Conservation (phyloP, 139 green algal genomes). For the Chloropicon primus region DNA sequence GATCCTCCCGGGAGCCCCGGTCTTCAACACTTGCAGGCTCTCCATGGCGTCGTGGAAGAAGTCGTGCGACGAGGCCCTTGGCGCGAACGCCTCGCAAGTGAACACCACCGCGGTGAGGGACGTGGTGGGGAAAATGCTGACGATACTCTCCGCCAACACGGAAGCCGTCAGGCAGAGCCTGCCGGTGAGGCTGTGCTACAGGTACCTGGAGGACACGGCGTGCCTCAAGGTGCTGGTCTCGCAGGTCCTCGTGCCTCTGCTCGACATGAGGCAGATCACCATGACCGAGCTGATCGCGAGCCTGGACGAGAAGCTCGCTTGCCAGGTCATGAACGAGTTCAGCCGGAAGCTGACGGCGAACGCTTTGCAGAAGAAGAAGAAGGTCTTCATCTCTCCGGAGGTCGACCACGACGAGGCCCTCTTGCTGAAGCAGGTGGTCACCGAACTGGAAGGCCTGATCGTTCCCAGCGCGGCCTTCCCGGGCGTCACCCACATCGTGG, state of each 20-base stretch:
- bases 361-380: not conserved
- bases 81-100: too few relatives aligned
- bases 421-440: not conserved
- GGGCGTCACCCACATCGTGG: not conserved
- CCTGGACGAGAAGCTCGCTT: not conserved
- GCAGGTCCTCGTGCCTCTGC: not conserved
- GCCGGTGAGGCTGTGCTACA: not conserved
- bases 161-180: not conserved
- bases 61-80: not conserved
- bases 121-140: not conserved
- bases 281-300: not conserved
- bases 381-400: not conserved
- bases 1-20: not conserved
- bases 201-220: not conserved
- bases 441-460: not conserved
- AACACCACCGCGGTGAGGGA: not conserved
- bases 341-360: not conserved
- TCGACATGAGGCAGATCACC: not conserved
- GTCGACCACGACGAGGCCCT: not conserved
- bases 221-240: not conserved
- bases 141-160: not conserved
- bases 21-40: not conserved
- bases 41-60: not conserved
- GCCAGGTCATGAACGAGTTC: not conserved
- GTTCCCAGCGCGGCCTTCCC: not conserved